Base-by-base conservation (phyloP, 208 protist species). In the Balamuthia mandrillaris region DNA sequence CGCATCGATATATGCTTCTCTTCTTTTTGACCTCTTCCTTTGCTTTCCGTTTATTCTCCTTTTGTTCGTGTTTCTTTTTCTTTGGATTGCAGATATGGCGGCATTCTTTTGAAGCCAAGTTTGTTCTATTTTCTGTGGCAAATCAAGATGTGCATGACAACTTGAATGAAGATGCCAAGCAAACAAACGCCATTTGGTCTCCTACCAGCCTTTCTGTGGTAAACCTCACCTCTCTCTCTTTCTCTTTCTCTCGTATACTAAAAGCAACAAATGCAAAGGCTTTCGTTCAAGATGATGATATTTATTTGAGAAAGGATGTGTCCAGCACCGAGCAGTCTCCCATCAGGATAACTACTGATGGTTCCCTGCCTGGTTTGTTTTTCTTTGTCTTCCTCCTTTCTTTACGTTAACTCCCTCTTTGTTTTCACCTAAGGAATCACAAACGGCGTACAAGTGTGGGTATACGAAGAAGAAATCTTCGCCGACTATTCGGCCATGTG, bases 41-140 rank as follows among this genome's bases (percentile, higher is more conserved):
- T 35, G n/a, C 60, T 0, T n/a, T 6, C 31, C 21, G 4, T 6
- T n/a, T 45, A 68, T 37, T n/a, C 18, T 14, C n/a, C n/a, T n/a
- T n/a, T n/a, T n/a, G n/a, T n/a, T n/a, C n/a, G 6, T 68, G 27
- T 18, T 33, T 10, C 58, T 1, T 4, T 0, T 16, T 14, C 10
- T 24, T 24, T 3, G 24, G 31, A n/a, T 6, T 39, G 24, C 29
- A 35, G 39, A 72, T 33, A 24, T 72, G 63, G 63, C n/a, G 63
- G 63, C 63, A 72, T 24, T 72, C 63, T 41, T 72, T 51, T 41
- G 42, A 51, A 21, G 63, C 63, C 63, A 72, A 72, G 12, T 72
- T 72, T 41, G 42, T 39, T 41, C 24, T 72, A n/a, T 72, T 51
- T 29, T 31, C 4, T 29, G 18, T 72, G 9, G 33, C 33, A 18